Evolutionary conservation across 2,329 filamentous ascomycete genomes (phyloP).

Genomic region (Fusarium continuum): DNA sequence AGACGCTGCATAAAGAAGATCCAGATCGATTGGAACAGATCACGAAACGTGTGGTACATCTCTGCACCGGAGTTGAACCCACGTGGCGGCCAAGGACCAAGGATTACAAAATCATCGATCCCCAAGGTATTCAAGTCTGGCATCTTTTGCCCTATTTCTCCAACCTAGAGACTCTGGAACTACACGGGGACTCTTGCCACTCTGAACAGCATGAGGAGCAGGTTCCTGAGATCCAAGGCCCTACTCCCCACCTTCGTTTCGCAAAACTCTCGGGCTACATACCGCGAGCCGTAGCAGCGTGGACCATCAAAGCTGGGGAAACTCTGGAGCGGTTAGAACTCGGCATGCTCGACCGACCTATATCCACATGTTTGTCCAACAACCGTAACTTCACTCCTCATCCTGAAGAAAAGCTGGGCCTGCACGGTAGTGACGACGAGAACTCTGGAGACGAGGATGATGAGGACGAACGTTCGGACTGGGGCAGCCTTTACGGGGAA

Average conservation of each 20-base stretch:
- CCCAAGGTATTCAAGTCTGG: slow-evolving; percentile 10
- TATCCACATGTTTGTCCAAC: not conserved
- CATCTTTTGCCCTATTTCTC: slow-evolving; percentile 17
- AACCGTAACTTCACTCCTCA: not conserved
- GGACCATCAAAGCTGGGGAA: not conserved
- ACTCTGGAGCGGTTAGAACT: slow-evolving; percentile 25
- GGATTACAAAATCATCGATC: rapidly evolving
- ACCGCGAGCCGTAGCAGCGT: slow-evolving; percentile 6
- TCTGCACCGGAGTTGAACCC: slow-evolving; percentile 8
- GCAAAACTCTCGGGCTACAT: slow-evolving; percentile 20
- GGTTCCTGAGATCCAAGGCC: not conserved
- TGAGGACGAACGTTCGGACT: not conserved
- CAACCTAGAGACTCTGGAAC: slow-evolving; percentile 17
- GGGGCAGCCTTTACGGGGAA: not conserved
- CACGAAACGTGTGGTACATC: not conserved
- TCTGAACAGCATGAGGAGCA: rapidly evolving
- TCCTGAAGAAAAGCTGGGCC: not conserved
- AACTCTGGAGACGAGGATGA: not conserved
- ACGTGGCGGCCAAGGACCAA: rapidly evolving
- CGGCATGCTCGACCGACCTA: slow-evolving; percentile 17
- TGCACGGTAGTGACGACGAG: not conserved
- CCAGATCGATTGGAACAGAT: not conserved
- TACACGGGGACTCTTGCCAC: not conserved
- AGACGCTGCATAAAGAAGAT: not conserved
- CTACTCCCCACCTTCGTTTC: slow-evolving; percentile 6